phyloP scores from a whole-genome alignment of 805 yeast genomes.

The Schwanniomyces pseudopolymorphus region DNA sequence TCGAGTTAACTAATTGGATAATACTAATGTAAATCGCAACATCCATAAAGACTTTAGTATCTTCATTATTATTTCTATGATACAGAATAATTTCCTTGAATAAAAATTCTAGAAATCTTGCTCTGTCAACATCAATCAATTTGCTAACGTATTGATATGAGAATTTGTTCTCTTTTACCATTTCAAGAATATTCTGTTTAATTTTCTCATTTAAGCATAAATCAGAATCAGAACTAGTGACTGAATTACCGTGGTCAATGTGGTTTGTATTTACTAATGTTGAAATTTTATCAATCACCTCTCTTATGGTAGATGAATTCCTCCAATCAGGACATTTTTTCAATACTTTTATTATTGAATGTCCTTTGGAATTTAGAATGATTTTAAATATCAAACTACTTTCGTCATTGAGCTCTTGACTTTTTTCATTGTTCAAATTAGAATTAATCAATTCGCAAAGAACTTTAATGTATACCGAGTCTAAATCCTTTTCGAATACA shows the following conservation, averaged over 20 bases:
- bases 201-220: conserved; percentile 6
- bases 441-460: conserved; percentile 25
- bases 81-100: conserved; percentile 12
- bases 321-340: conserved; percentile 12
- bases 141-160: conserved; percentile 1
- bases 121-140: conserved; percentile 4
- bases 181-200: conserved; percentile 1
- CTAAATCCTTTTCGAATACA: conserved; percentile 12
- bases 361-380: conserved; percentile 23
- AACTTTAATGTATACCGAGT: conserved; percentile 16
- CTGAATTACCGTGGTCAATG: background rate
- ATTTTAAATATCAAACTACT: conserved; percentile 20
- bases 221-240: background rate
- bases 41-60: conserved; percentile 22
- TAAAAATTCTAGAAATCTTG: conserved; percentile 8
- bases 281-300: conserved; percentile 9
- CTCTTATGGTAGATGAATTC: conserved; percentile 9
- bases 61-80: conserved; percentile 24
- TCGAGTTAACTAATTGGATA: conserved; percentile 13
- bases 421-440: conserved; percentile 15
- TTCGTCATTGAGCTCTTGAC: conserved; percentile 14
- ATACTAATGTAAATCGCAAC: conserved; percentile 19
- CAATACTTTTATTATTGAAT: conserved; percentile 13
- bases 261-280: background rate
- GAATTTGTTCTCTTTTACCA: background rate